Conservation (phyloP, 495 filamentous ascomycete genomes). For the Podospora anserina region DNA sequence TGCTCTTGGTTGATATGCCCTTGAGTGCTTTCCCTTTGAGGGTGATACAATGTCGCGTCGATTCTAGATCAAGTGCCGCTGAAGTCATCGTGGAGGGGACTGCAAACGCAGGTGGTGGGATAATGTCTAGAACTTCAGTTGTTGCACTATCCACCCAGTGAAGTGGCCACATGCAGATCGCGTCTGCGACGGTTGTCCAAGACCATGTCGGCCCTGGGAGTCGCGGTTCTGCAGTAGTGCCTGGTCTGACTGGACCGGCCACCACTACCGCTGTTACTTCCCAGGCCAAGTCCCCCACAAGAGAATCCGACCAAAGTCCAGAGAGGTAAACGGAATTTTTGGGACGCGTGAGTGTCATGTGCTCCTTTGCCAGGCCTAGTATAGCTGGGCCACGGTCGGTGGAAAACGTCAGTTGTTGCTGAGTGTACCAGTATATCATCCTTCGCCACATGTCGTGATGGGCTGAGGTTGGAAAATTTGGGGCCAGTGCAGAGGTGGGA, state of each 20-base stretch:
- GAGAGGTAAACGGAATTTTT: not conserved
- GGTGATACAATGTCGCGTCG: not conserved
- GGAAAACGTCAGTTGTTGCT: slow-evolving; percentile 1
- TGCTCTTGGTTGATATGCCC: not conserved
- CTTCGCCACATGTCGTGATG: not conserved
- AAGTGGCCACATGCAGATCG: not conserved
- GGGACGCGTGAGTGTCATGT: not conserved
- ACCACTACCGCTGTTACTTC: not conserved
- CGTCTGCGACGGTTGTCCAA: not conserved
- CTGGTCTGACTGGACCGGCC: not conserved
- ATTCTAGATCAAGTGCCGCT: not conserved
- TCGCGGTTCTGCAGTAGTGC: not conserved
- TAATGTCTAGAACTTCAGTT: not conserved
- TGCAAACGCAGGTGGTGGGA: not conserved
- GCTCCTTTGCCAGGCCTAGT: not conserved
- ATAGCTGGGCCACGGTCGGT: not conserved
- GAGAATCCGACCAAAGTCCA: not conserved
- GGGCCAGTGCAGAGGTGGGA: not conserved
- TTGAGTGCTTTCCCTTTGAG: not conserved
- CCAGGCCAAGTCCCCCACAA: not conserved
- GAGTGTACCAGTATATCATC: not conserved
- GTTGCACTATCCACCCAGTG: not conserved
- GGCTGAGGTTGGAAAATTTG: not conserved
- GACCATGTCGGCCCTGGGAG: slow-evolving; percentile 1
- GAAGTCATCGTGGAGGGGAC: not conserved